These are phyloP conservation scores for Oenanthe javanica DNA, from an alignment of 140 eudicot species.

Conservation along the genomic window DNA sequence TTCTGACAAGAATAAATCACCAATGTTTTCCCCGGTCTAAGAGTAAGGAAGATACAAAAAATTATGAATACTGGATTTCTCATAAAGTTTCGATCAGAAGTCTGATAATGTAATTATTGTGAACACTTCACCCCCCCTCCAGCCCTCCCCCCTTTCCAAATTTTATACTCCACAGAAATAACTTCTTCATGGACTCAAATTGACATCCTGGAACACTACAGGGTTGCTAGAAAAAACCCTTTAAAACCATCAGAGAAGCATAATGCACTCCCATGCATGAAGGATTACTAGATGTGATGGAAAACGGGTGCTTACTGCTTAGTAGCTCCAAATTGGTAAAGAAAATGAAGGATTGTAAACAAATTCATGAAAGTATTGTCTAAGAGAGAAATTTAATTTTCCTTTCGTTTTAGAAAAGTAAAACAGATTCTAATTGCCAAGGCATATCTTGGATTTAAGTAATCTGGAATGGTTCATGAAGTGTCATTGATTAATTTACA, in stretches of 20 bases:
- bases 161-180: not conserved
- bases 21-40: not conserved
- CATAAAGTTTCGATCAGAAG: not conserved
- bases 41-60: not conserved
- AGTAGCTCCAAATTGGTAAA: too few relatives aligned
- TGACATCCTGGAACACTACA: not conserved
- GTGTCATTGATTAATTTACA: not conserved
- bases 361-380: too few relatives aligned
- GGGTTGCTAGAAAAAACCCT: too few relatives aligned
- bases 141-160: not conserved
- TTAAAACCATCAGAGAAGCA: not conserved
- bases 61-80: not conserved
- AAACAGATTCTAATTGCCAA: too few relatives aligned
- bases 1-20: not conserved
- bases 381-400: too few relatives aligned
- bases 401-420: too few relatives aligned
- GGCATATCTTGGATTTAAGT: too few relatives aligned
- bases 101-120: not conserved
- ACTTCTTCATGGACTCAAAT: not conserved
- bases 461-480: not conserved
- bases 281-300: too few relatives aligned
- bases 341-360: too few relatives aligned
- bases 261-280: not conserved
- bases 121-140: not conserved
- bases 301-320: too few relatives aligned